Evolutionary conservation across 2,329 filamentous ascomycete species (phyloP).

Genomic region (Lomentospora prolificans): DNA sequence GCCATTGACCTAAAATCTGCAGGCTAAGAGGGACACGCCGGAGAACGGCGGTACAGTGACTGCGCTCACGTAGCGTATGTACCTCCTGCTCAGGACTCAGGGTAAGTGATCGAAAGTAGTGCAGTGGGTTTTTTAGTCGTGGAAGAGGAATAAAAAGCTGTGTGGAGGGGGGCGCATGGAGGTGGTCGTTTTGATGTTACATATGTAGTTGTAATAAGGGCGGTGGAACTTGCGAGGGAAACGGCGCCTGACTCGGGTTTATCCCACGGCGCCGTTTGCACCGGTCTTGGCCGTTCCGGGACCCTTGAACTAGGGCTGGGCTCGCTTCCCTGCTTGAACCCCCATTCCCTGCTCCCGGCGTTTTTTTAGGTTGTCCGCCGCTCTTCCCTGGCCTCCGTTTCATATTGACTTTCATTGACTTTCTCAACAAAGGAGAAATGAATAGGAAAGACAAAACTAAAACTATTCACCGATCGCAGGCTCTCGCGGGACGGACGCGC

Average conservation of each 20-base stretch:
- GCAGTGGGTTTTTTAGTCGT: too few species aligned
- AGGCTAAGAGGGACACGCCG: background rate
- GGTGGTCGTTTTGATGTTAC: too few species aligned
- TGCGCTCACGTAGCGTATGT: too few species aligned
- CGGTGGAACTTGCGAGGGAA: background rate
- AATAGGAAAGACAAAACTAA: background rate
- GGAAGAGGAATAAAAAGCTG: too few species aligned
- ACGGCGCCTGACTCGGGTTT: background rate
- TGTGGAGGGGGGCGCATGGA: too few species aligned
- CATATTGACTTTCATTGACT: background rate
- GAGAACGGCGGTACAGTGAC: too few species aligned
- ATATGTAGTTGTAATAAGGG: too few species aligned
- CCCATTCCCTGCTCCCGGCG: background rate
- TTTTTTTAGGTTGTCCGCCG: background rate
- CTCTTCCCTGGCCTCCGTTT: background rate
- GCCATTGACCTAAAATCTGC: conserved; percentile 5
- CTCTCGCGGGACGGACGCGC: too few species aligned
- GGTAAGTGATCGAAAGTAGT: too few species aligned
- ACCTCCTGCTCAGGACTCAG: too few species aligned
- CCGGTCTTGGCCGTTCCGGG: background rate
- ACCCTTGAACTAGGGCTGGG: background rate
- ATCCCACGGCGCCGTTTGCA: background rate
- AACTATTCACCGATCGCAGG: too few species aligned
- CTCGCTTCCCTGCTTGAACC: background rate
- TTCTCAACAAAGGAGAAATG: background rate